phyloP scores from a whole-genome alignment of 371 early-diverging fungal genomes.

The Mucor racemosus region DNA sequence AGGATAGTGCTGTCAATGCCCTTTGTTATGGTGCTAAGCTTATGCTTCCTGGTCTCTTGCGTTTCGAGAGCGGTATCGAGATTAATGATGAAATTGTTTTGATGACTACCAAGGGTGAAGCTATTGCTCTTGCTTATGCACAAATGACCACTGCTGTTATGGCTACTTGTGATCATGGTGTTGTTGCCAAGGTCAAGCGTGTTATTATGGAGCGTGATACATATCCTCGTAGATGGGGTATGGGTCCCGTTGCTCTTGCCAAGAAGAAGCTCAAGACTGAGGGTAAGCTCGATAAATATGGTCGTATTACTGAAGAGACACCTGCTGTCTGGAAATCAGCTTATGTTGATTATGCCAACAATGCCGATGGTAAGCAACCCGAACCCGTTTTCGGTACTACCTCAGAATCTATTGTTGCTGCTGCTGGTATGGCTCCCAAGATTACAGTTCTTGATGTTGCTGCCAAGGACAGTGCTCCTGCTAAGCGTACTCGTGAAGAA shows the following conservation, averaged over 20 bases:
- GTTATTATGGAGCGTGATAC: constrained; percentile 99
- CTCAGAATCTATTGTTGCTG: constrained; percentile 40
- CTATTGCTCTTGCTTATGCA: constrained; percentile 97
- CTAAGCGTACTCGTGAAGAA: constrained; percentile 18
- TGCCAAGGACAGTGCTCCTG: constrained; percentile 32
- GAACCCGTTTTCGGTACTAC: constrained; percentile 40
- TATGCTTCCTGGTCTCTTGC: constrained; percentile 97
- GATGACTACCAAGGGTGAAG: constrained; percentile 99
- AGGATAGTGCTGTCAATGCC: constrained; percentile 99
- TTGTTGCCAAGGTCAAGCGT: constrained; percentile 98
- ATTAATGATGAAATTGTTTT: constrained; percentile 95
- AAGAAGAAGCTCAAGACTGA: constrained; percentile 97
- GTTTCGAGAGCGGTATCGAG: constrained; percentile 97
- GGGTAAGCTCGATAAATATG: constrained; percentile 97
- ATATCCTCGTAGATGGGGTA: constrained; percentile 98
- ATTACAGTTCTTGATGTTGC: constrained; percentile 45
- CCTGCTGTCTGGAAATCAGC: constrained; percentile 77
- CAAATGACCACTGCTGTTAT: constrained; percentile 96
- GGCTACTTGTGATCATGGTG: constrained; percentile 86
- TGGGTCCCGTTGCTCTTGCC: constrained; percentile 92
- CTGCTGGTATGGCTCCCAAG: constrained; percentile 46
- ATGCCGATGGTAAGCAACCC: constrained; percentile 48
- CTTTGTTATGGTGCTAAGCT: constrained; percentile 99
- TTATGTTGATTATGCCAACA: constrained; percentile 74
- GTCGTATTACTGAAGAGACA: constrained; percentile 84